Evolutionary conservation across 768 basidiomycete genomes (phyloP), one percentile per base, ranked within the genome.

Genomic region (Lactarius hengduanensis): DNA sequence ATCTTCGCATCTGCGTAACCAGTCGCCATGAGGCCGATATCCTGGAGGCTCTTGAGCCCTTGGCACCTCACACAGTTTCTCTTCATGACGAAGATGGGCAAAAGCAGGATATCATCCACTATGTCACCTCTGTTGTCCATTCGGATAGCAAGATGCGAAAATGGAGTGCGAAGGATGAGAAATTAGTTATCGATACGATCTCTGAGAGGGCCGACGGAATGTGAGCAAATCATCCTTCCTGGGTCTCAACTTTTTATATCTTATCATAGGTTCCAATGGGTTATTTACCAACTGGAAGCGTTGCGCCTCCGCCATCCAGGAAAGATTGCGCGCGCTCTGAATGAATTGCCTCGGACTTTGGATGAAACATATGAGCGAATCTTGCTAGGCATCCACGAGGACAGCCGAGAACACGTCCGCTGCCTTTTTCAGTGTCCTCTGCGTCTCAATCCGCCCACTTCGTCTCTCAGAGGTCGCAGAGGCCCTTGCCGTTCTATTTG

Each of bases 21-120:
- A n/a, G 62, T 15, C 62, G 62, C 8, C 54, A 41, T 13, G 62
- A 63, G 32, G 15, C 11, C 8, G 62, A 63, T 34, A 63, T 63
- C 4, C 4, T 9, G 2, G 8, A 40, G 1, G 13, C 3, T 22
- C 45, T 63, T 1, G 11, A 10, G 1, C 40, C 55, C 20, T 7
- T 63, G 6, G 11, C 45, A 1, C 34, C 54, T 28, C 40, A 15
- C 9, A 3, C 3, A 3, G 20, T 63, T 10, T 56, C 54, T 10
- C 62, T 63, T n/a, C 53, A 63, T 6, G 28, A 56, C 1, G 15
- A 57, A 22, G 41, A 15, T 1, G 54, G 41, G 0, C 55, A 63
- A 26, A 50, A 26, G 45, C 9, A 45, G 3, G 63, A 64, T 18
- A 57, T 64, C 0, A 6, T 11, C 0, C 32, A 36, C 2, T 64